Evolutionary conservation across 2,329 filamentous ascomycete genomes (phyloP).

Genomic region (Apiospora rasikravindrae): DNA sequence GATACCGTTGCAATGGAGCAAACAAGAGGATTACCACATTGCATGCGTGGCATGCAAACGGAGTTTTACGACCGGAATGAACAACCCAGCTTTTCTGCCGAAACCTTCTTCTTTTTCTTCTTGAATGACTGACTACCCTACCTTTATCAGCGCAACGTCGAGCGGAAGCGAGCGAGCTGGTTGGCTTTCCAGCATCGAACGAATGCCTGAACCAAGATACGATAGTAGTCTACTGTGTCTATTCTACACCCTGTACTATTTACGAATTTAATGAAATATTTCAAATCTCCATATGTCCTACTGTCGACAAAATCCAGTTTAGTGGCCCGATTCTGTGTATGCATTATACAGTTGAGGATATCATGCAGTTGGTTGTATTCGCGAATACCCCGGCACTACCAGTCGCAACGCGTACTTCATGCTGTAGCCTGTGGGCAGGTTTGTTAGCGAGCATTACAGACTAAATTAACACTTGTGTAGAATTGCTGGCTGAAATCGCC

Average conservation of each 20-base stretch:
- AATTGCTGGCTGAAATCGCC: too few relatives aligned
- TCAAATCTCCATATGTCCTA: not conserved
- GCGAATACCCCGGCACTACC: too few relatives aligned
- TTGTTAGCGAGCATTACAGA: too few relatives aligned
- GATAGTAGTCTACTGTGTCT: not conserved
- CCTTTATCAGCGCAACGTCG: not conserved
- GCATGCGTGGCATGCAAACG: not conserved
- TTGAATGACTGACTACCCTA: constrained; percentile 3
- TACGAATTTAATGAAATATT: not conserved
- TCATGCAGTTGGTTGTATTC: not conserved
- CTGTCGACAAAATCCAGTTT: not conserved
- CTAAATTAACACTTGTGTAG: too few relatives aligned
- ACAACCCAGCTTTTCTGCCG: not conserved
- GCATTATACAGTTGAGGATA: not conserved
- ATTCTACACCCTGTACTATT: not conserved
- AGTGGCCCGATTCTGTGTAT: not conserved
- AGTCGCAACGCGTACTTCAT: too few relatives aligned
- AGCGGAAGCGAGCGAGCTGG: not conserved
- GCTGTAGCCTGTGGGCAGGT: too few relatives aligned
- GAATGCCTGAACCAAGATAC: not conserved
- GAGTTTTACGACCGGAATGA: constrained; percentile 9
- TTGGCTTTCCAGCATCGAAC: not conserved
- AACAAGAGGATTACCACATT: not conserved
- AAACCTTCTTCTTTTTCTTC: not conserved
- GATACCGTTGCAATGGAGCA: not conserved